A percentile compares a stretch with the other conserved stretches of the same genome.
These are phyloP conservation scores for Isabelozyma gotoi DNA, from an alignment of 805 yeast species.

Conservation along the genomic window DNA sequence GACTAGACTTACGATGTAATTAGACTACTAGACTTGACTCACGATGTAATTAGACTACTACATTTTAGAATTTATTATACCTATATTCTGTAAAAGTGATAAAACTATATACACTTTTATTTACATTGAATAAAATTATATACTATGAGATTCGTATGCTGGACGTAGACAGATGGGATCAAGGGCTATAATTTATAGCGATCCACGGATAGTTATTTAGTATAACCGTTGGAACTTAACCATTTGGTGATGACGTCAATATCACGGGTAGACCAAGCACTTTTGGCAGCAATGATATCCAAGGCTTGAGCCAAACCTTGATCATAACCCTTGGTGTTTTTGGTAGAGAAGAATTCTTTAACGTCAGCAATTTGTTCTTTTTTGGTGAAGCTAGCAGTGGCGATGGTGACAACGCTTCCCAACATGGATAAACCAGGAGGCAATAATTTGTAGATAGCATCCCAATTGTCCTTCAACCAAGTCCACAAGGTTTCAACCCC, in stretches of 20 bases:
- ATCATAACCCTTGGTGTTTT: constrained; percentile 62
- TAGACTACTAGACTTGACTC: too few species aligned
- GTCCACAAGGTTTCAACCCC: constrained; percentile 72
- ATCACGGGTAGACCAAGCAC: constrained; percentile 61
- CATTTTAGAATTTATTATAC: too few species aligned
- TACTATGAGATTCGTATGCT: neutral
- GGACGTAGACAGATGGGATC: neutral
- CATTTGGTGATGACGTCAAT: constrained; percentile 44
- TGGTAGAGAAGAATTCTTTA: constrained; percentile 48
- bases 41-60: too few species aligned
- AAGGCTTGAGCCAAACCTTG: constrained; percentile 65
- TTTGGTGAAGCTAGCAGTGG: constrained; percentile 62
- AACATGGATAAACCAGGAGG: constrained; percentile 84
- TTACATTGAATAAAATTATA: neutral
- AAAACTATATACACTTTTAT: too few species aligned
- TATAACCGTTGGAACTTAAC: constrained; percentile 41
- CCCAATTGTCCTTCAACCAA: constrained; percentile 79
- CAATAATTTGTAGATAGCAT: constrained; percentile 56
- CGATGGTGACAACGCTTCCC: constrained; percentile 65
- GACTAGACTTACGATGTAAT: too few species aligned
- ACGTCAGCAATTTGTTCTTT: constrained; percentile 51
- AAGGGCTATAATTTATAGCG: constrained; percentile 2
- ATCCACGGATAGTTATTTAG: constrained; percentile 10
- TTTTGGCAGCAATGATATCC: constrained; percentile 57
- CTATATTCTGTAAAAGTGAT: too few species aligned